Percentiles rank a stretch among this genome's conserved stretches.
phyloP scores from a whole-genome alignment of 805 yeast genomes.

The Danielia oregonensis region DNA sequence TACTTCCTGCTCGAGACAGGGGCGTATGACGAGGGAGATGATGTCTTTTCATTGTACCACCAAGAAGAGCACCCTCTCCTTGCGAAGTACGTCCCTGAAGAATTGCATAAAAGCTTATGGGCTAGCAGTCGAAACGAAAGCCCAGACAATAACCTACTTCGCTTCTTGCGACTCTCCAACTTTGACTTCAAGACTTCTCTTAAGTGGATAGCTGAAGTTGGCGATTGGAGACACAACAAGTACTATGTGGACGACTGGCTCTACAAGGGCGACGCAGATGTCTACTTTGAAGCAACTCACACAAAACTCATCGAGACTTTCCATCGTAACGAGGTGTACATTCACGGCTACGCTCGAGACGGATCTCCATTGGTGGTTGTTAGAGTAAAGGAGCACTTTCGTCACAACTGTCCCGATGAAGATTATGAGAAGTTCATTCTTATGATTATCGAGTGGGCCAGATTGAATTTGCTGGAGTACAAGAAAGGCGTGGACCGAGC shows the following conservation, averaged over 20 bases:
- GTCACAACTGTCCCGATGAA: slow-evolving; percentile 5
- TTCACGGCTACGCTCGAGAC: slow-evolving; percentile 5
- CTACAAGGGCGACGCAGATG: slow-evolving; percentile 8
- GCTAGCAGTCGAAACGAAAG: slow-evolving; percentile 8
- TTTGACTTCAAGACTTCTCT: slow-evolving; percentile 5
- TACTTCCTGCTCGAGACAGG: slow-evolving; percentile 9
- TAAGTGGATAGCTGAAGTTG: slow-evolving; percentile 7
- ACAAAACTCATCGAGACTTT: slow-evolving; percentile 5
- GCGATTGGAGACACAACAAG: slow-evolving; percentile 10
- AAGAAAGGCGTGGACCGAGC: slow-evolving; percentile 7
- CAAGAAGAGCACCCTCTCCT: slow-evolving; percentile 4
- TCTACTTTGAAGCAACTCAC: slow-evolving; percentile 3
- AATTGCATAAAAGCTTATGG: slow-evolving; percentile 13
- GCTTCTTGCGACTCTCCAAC: slow-evolving; percentile 6
- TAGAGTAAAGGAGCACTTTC: slow-evolving; percentile 6
- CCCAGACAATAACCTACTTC: slow-evolving; percentile 9
- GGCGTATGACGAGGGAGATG: slow-evolving; percentile 1
- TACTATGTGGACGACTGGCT: slow-evolving; percentile 7
- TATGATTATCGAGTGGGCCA: slow-evolving; percentile 8
- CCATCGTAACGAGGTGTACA: slow-evolving; percentile 6
- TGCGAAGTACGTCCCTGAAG: slow-evolving; percentile 7
- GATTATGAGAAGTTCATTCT: slow-evolving; percentile 8
- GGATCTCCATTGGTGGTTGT: slow-evolving; percentile 7
- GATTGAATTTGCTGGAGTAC: slow-evolving; percentile 6
- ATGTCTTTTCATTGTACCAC: slow-evolving; percentile 6